Percentiles rank a stretch among this genome's conserved stretches.
These are phyloP conservation scores for Phytophthora foliorum DNA, from an alignment of 352 stramenopile species.

Conservation along the genomic window DNA sequence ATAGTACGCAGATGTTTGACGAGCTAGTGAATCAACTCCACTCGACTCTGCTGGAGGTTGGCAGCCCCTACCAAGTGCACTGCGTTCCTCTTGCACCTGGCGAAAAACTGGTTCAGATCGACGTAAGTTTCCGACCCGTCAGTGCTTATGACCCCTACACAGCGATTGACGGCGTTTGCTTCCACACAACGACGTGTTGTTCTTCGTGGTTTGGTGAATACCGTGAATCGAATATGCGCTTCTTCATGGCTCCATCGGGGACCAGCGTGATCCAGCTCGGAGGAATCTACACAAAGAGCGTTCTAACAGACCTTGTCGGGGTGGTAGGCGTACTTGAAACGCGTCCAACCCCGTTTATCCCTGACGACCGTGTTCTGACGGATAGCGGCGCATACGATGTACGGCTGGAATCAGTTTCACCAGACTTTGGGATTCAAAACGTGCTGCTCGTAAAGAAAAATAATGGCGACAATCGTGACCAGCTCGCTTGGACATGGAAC, in stretches of 20 bases:
- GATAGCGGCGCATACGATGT: conserved; percentile 54
- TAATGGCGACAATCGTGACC: conserved; percentile 55
- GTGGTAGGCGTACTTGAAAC: conserved; percentile 20
- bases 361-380: conserved; percentile 39
- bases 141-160: conserved; percentile 14
- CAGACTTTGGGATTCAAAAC: conserved; percentile 53
- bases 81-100: conserved; percentile 42
- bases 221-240: conserved; percentile 45
- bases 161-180: conserved; percentile 63
- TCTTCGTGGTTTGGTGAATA: conserved; percentile 68
- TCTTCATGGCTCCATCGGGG: conserved; percentile 51
- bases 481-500: conserved; percentile 62
- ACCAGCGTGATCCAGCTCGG: conserved; percentile 40
- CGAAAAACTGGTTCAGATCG: conserved; percentile 63
- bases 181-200: conserved; percentile 65
- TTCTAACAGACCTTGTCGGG: conserved; percentile 53
- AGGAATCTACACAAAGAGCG: conserved; percentile 32
- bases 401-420: conserved; percentile 47
- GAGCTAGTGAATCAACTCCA: conserved; percentile 42
- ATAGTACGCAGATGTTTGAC: conserved; percentile 39
- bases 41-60: conserved; percentile 16
- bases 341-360: conserved; percentile 20
- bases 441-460: conserved; percentile 60
- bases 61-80: conserved; percentile 41
- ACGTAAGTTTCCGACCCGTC: conserved; percentile 39